A percentile compares a stretch with the other conserved stretches of the same genome.
phyloP scores from a whole-genome alignment of 805 yeast genomes.

The Saturnispora gosingensis region DNA sequence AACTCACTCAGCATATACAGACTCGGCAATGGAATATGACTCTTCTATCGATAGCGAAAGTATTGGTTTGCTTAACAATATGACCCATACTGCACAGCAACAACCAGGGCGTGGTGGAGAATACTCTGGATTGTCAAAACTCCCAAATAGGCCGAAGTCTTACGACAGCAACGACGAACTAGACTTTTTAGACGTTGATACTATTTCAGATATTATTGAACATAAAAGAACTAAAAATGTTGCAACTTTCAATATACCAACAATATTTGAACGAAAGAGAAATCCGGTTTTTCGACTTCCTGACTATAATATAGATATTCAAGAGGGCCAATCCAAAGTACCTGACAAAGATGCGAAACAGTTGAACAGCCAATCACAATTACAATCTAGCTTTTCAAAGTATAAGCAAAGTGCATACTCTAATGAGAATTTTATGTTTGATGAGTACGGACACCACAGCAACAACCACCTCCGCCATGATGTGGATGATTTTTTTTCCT shows the following conservation, averaged over 20 bases:
- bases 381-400: background rate
- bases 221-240: too few relatives aligned
- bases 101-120: background rate
- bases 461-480: background rate
- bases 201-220: background rate
- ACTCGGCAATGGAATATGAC: conserved; percentile 15
- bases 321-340: background rate
- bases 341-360: background rate
- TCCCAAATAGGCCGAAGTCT: background rate
- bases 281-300: background rate
- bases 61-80: conserved; percentile 5
- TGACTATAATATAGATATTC: background rate
- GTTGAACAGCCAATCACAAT: background rate
- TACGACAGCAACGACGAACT: background rate
- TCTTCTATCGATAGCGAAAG: conserved; percentile 22
- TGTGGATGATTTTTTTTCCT: background rate
- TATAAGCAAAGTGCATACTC: background rate
- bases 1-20: background rate
- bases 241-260: background rate
- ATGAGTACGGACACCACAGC: background rate
- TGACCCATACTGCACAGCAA: background rate
- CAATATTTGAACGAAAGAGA: background rate
- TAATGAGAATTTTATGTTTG: background rate
- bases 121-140: background rate
- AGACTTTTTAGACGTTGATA: background rate